Evolutionary conservation across 2,329 filamentous ascomycete species (phyloP), one percentile per base, ranked within the genome.

Genomic region (Cladobotryum protrusum): DNA sequence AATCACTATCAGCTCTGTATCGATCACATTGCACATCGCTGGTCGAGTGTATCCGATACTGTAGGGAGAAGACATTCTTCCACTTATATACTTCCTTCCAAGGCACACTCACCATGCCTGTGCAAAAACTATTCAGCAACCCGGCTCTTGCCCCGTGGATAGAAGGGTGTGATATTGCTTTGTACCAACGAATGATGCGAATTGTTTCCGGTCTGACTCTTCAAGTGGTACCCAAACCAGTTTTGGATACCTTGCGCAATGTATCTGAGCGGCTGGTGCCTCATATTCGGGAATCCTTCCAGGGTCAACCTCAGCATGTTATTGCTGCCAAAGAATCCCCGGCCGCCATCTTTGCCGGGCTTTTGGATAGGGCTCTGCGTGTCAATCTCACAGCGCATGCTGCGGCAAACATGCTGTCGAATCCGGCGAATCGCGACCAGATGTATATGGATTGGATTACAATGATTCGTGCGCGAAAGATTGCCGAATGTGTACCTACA

Each of bases 181-280:
- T 96, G 72, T 99, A 99, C 65, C 90, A 97, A 66, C 90, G 91
- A 58, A 96, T 97, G 87, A 90, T 96, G 71, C 85, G 86, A 48
- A 95, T 96, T 54, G 83, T 97, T 37, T 87, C 88, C 1, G 83
- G 85, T n/a, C 76, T 97, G 37, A 93, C 89, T 4, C 77, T 96
- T 7, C 91, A 97, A 65, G 91, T 96, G 13, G 86, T 95, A 4
- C 93, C 93, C 1, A 88, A 91, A 52, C 79, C 85, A 3, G 91
- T 97, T 6, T 76, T 96, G 52, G 88, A 91, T 60, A 90, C 91
- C 2, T 79, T 99, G 32, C 83, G 88, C 57, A 92, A 85, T 57
- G 95, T 99, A 50, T 91, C 90, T 1, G 84, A 89, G 59, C 81
- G 81, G 41, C 76, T 99, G 11, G 87, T 95, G 47, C 68, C 77